Base-by-base conservation (phyloP, 176 grass and related monocot genomes). In the Elymus sibiricus region DNA sequence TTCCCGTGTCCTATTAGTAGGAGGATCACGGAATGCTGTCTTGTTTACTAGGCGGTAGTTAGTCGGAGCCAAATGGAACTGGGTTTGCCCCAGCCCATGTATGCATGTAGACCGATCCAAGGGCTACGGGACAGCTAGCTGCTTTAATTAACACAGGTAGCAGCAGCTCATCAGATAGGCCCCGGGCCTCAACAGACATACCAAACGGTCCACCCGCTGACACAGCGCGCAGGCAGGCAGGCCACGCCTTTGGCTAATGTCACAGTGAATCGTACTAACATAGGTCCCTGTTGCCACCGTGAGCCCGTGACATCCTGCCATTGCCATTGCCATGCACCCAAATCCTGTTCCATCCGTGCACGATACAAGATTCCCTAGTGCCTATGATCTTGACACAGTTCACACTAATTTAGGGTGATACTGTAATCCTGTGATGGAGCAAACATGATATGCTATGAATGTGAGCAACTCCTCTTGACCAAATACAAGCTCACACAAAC, bases 121-220 rank as follows among this genome's bases (percentile, higher is more conserved):
- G 29, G 82, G 78, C 77, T 88, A 85, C 76, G 21, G 8, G 31
- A 78, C 70, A 81, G 51, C 47, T 64, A 84, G 1, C 44, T 69
- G 1, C 85, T 84, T 82, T 87, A 84, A 85, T 82, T 87, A 87
- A 84, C 76, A 77, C 70, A 56, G 44, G 77, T 71, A 15, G 44
- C 4, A 70, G 75, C 82, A 77, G 77, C 85, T 81, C 82, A 77
- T 70, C 70, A 71, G 63, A 70, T 71, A 85, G 70, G 70, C 6
- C 71, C 70, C 14, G 43, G 53, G 67, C 26, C 42, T 40, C 53
- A 44, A 84, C 85, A 81, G 51, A 40, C 73, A 56, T 40, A 70
- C 89, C 63, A 82, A 88, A 22, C 27, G 86, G 86, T 77, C 81
- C 85, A 85, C 14, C 82, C 7, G 59, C 67, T 77, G 76, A 49